These are phyloP conservation scores for Myxozyma monticola DNA, from an alignment of 805 yeast genomes.

Conservation along the genomic window DNA sequence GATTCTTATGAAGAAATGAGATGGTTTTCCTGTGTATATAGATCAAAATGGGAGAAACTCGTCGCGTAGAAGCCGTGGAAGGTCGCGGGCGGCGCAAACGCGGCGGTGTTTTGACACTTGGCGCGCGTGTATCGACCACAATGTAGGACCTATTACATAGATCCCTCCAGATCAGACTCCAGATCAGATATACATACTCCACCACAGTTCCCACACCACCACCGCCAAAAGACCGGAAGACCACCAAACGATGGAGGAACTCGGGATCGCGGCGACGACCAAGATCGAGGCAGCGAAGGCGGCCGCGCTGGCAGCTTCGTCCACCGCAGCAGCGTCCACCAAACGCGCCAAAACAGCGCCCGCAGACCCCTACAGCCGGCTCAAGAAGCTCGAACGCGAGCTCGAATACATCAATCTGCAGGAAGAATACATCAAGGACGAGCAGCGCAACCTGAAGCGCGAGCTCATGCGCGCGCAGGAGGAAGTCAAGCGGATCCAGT, in stretches of 20 bases:
- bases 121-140: background rate
- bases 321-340: background rate
- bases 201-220: too few relatives aligned
- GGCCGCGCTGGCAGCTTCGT: background rate
- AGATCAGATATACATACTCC: background rate
- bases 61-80: background rate
- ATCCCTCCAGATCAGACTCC: background rate
- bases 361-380: conserved; percentile 71
- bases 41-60: background rate
- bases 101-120: background rate
- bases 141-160: background rate
- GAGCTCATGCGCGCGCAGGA: conserved; percentile 97
- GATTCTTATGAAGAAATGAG: too few relatives aligned
- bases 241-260: conserved; percentile 58
- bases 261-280: conserved; percentile 48
- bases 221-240: background rate
- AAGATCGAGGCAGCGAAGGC: conserved; percentile 32
- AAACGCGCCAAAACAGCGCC: too few relatives aligned
- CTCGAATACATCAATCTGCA: conserved; percentile 80
- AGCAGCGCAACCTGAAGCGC: conserved; percentile 91
- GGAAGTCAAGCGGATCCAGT: conserved; percentile 95
- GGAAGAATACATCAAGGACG: conserved; percentile 97
- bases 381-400: conserved; percentile 89
- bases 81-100: conserved; percentile 7
- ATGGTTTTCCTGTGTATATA: background rate